A percentile compares a stretch with the other conserved stretches of the same genome.
phyloP scores from a whole-genome alignment of 768 basidiomycete genomes.

The Hydnomerulius pinastri region DNA sequence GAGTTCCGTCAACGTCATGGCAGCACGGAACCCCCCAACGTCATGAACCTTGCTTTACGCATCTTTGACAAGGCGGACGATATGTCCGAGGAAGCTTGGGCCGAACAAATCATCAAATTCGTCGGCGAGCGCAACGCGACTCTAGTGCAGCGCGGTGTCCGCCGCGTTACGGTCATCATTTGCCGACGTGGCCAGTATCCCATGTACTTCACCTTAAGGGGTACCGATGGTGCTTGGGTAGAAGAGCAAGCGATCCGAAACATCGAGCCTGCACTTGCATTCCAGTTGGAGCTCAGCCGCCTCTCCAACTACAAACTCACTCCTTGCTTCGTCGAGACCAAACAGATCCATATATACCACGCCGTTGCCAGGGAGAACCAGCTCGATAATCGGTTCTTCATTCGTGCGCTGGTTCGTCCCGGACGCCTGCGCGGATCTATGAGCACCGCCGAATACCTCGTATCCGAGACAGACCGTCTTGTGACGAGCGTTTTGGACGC shows the following conservation, averaged over 20 bases:
- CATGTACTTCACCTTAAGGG: slow-evolving; percentile 89
- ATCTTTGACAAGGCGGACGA: slow-evolving; percentile 83
- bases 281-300: slow-evolving; percentile 95
- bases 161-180: slow-evolving; percentile 89
- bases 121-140: slow-evolving; percentile 67
- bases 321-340: slow-evolving; percentile 95
- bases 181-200: slow-evolving; percentile 93
- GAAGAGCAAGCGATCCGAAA: slow-evolving; percentile 98
- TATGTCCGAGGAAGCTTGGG: slow-evolving; percentile 75
- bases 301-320: slow-evolving; percentile 96
- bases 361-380: slow-evolving; percentile 95
- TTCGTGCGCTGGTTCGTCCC: slow-evolving; percentile 94
- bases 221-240: slow-evolving; percentile 71
- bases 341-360: slow-evolving; percentile 98
- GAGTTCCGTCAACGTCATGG: slow-evolving; percentile 82
- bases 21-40: slow-evolving; percentile 79
- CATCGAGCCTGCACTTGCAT: slow-evolving; percentile 96
- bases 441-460: slow-evolving; percentile 96
- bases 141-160: slow-evolving; percentile 76
- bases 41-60: slow-evolving; percentile 91
- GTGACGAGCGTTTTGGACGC: slow-evolving; percentile 94
- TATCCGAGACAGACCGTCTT: slow-evolving; percentile 96
- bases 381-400: slow-evolving; percentile 97
- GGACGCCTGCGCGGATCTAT: slow-evolving; percentile 90
- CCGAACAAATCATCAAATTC: slow-evolving; percentile 67